Conservation (phyloP, 2,329 filamentous ascomycete genomes). For the Dactylonectria macrodidyma region DNA sequence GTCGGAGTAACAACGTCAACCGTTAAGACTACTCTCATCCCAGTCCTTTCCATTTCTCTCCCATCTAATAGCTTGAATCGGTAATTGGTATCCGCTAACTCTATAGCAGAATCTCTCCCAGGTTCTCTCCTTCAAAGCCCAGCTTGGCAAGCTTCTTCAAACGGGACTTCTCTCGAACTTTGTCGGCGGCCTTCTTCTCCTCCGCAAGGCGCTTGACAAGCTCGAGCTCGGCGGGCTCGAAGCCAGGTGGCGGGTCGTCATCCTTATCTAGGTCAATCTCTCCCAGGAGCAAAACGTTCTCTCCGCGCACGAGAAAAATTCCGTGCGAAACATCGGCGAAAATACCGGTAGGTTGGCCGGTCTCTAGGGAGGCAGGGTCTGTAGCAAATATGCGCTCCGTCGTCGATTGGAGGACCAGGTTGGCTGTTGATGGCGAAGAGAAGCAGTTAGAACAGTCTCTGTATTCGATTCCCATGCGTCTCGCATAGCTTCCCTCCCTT, state of each 20-base stretch:
- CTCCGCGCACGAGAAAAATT: slow-evolving; percentile 92
- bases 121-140: slow-evolving; percentile 90
- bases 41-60: slow-evolving; percentile 15
- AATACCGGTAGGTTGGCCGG: slow-evolving; percentile 61
- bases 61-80: slow-evolving; percentile 7
- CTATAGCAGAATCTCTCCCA: slow-evolving; percentile 80
- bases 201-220: slow-evolving; percentile 82
- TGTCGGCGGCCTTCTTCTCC: slow-evolving; percentile 78
- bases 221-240: slow-evolving; percentile 75
- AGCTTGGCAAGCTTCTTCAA: slow-evolving; percentile 80
- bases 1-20: slow-evolving; percentile 38
- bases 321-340: slow-evolving; percentile 91
- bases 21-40: slow-evolving; percentile 8
- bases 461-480: background rate
- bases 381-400: slow-evolving; percentile 87
- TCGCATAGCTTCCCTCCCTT: background rate
- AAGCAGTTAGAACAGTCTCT: slow-evolving; percentile 30
- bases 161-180: slow-evolving; percentile 80
- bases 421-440: slow-evolving; percentile 71
- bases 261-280: slow-evolving; percentile 98
- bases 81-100: slow-evolving; percentile 44
- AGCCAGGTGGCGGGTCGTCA: slow-evolving; percentile 85
- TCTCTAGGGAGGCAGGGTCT: slow-evolving; percentile 59
- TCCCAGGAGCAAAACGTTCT: slow-evolving; percentile 95
- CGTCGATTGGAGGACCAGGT: slow-evolving; percentile 94